Base-by-base conservation (phyloP, 2,329 filamentous ascomycete genomes). In the Aspergillus spinulosporus region DNA sequence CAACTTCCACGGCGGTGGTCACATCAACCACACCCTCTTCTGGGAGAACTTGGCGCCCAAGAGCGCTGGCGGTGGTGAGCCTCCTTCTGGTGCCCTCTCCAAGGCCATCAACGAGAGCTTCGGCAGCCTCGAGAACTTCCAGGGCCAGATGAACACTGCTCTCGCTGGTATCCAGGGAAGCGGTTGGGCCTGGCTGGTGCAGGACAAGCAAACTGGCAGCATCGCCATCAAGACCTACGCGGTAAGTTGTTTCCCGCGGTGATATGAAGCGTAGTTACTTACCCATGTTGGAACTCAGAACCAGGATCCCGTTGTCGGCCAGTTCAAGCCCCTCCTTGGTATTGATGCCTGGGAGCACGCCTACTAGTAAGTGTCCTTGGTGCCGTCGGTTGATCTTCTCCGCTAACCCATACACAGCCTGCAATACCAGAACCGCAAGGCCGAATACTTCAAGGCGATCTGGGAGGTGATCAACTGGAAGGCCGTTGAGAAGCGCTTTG, bases 391-490 rank as follows among this genome's bases (percentile, higher is more conserved):
- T 29, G 26, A 5, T 37, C 29, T 9, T 45, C 12, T 26, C 7
- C 9, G 11, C 52, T 54, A 72, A 59, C 39, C 7, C 28, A 57
- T 49, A 57, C 64, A 59, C 62, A 84, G 82, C 79, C 82, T 96
- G 60, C 90, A 96, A 80, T 96, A 96, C 80, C 84, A 96, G 85
- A 96, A 96, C 83, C 88, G 91, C 76, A 96, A 96, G 86, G 92
- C 88, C 56, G 92, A 96, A 80, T 96, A 96, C 82, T 96, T 96
- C 77, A 84, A 84, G 68, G 90, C 90, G 57, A 88, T 96, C 73
- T 96, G 92, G 92, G 90, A 96, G 66, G 92, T 96, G 49, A 81
- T 96, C 75, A 96, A 96, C 86, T 97, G 92, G 92, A 91, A 92
- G 84, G 85, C 88, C 32, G 92, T 91, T 44, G 87, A 89, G 74